Evolutionary conservation across 2,329 filamentous ascomycete genomes (phyloP).

Genomic region (Coniochaeta sp.): DNA sequence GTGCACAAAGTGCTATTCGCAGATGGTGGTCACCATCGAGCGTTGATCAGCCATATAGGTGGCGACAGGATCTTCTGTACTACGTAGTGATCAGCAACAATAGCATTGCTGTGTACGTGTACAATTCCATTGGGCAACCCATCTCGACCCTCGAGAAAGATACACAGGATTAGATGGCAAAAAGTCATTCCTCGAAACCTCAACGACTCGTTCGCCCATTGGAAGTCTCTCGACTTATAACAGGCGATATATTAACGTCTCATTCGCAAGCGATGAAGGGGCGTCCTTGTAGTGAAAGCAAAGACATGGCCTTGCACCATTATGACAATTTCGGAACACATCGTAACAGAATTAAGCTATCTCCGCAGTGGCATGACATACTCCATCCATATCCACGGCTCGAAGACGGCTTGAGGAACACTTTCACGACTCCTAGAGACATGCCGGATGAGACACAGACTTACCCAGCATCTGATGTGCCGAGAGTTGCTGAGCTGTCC

Average conservation of each 20-base stretch:
- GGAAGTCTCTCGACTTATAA: not conserved
- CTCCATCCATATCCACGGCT: not conserved
- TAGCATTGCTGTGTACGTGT: not conserved
- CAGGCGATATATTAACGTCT: not conserved
- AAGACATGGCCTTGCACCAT: not conserved
- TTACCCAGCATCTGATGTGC: not conserved
- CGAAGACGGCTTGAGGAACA: not conserved
- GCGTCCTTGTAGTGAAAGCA: not conserved
- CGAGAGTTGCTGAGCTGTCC: not conserved
- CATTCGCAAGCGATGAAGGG: not conserved
- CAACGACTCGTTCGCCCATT: not conserved
- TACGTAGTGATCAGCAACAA: not conserved
- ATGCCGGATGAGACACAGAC: not conserved
- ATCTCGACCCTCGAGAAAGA: not conserved
- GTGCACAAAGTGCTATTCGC: not conserved
- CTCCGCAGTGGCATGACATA: not conserved
- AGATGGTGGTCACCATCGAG: not conserved
- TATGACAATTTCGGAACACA: not conserved
- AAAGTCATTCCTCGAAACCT: too few species aligned
- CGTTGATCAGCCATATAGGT: not conserved
- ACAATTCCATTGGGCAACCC: not conserved
- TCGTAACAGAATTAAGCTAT: not conserved
- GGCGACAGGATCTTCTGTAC: not conserved
- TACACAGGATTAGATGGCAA: not conserved
- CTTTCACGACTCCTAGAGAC: not conserved